Evolutionary conservation across 2,329 filamentous ascomycete genomes (phyloP).

Genomic region (Acephala macrosclerotiorum): DNA sequence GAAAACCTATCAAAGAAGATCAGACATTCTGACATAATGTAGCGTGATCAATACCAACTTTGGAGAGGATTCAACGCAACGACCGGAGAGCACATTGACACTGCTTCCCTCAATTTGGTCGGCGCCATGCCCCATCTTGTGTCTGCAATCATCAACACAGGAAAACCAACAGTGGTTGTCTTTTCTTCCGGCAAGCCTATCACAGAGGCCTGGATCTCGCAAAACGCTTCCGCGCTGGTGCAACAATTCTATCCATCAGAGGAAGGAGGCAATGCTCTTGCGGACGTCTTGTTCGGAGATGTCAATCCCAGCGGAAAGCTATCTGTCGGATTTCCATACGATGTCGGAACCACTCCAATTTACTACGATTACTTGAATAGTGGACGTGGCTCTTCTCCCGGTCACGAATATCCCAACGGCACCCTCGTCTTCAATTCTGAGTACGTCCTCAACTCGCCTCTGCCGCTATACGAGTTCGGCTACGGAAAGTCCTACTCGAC

Average conservation of each 20-base stretch:
- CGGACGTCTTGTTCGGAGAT: slow-evolving; percentile 80
- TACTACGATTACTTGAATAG: slow-evolving; percentile 79
- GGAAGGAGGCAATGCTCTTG: slow-evolving; percentile 82
- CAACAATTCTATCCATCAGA: slow-evolving; percentile 82
- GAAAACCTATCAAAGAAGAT: too few species aligned
- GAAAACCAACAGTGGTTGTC: slow-evolving; percentile 79
- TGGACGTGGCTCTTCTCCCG: slow-evolving; percentile 76
- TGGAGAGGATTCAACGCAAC: slow-evolving; percentile 77
- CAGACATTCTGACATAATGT: neutral
- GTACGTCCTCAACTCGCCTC: slow-evolving; percentile 80
- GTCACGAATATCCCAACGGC: slow-evolving; percentile 76
- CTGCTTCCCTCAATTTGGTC: slow-evolving; percentile 68
- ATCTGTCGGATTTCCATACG: slow-evolving; percentile 74
- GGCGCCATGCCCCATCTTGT: slow-evolving; percentile 74
- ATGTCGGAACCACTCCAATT: slow-evolving; percentile 70
- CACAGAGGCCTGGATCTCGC: slow-evolving; percentile 76
- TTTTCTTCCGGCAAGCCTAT: slow-evolving; percentile 84
- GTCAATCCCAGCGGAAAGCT: slow-evolving; percentile 74
- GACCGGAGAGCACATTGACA: slow-evolving; percentile 77
- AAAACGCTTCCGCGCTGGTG: slow-evolving; percentile 68
- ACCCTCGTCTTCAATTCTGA: slow-evolving; percentile 86
- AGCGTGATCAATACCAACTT: slow-evolving; percentile 72
- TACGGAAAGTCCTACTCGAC: slow-evolving; percentile 77
- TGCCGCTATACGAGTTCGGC: slow-evolving; percentile 85
- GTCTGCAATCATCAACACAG: slow-evolving; percentile 70